Base-by-base conservation (phyloP, 2,329 filamentous ascomycete species). In the Pyrenochaeta sp. region DNA sequence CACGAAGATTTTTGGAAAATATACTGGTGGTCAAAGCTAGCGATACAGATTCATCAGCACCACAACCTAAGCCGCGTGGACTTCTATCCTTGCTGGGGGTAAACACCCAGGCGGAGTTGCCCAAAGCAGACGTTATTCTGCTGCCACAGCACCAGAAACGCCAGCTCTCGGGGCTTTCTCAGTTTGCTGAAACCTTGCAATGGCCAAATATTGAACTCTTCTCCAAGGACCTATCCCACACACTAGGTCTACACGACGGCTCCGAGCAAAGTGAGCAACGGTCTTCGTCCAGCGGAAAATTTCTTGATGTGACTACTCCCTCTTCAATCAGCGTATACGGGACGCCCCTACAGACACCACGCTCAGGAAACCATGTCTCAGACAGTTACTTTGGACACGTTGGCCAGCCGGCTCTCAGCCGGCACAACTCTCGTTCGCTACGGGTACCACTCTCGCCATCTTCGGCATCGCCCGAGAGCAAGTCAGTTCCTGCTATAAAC, bases 1-100 rank as follows among this genome's bases (percentile, higher is more conserved):
- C 82, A 6, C 79, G 83, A 24, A 78, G 82, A 2, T 85, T 86
- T 50, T 71, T 86, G 32, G 81, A 85, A 43, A 85, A 82, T 49
- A 73, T 86, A n/a, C 68, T 76, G 19, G 77, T 84, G 15, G 65
- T 75, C 30, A 72, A 71, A 43, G 65, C 66, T 45, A 61, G 58
- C 7, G 65, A 72, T 19, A 50, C 52, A 7, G 62, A 63, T 19
- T 47, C 54, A 15, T 52, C 53, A 3, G 55, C 60, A 2, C 61
- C 65, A 7, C 60, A 61, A 19, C 61, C 69, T 9, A 74, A 72
- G 44, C 53, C 67, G 8, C 65, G 68, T 10, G 71, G 73, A 0
- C 53, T 77, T 7, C 53, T 77, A 10, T 72, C 72, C 1, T 53
- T 75, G 28, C 66, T 77, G 22, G 62, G 66, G 24, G 59, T 62